A percentile compares a stretch with the other conserved stretches of the same genome.
These are phyloP conservation scores for Penicillium steckii DNA, from an alignment of 495 filamentous ascomycete species.

Conservation along the genomic window DNA sequence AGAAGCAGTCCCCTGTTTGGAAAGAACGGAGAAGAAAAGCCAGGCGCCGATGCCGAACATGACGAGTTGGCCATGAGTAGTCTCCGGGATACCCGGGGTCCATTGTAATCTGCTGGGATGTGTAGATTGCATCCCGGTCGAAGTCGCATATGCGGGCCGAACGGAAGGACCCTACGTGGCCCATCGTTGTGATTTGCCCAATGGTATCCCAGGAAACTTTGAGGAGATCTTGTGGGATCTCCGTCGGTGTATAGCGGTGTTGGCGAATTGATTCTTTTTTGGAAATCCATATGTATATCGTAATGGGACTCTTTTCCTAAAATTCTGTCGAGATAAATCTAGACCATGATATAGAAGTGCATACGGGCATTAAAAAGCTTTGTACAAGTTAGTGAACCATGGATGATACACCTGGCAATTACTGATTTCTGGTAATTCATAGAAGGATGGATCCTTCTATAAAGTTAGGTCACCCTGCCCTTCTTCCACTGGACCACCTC, in stretches of 20 bases:
- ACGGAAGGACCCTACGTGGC: not conserved
- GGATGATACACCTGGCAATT: no score
- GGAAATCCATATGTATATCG: not conserved
- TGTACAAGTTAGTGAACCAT: no score
- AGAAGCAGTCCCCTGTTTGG: constrained; percentile 43
- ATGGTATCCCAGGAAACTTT: not conserved
- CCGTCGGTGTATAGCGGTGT: not conserved
- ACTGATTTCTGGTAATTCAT: no score
- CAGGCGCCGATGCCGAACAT: constrained; percentile 27
- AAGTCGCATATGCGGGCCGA: constrained; percentile 7
- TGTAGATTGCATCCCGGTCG: not conserved
- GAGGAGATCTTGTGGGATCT: not conserved
- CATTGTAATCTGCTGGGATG: constrained; percentile 15
- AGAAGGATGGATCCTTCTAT: no score
- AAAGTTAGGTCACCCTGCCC: not conserved
- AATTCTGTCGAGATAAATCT: no score
- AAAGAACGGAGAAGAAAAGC: constrained; percentile 32
- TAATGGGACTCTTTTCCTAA: not conserved
- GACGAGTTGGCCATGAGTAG: constrained; percentile 44
- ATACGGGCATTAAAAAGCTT: no score
- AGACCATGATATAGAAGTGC: no score
- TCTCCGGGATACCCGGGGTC: constrained; percentile 55
- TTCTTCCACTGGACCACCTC: not conserved
- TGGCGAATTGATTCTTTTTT: not conserved
- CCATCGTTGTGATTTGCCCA: not conserved